Percentiles rank a stretch among this genome's conserved stretches.
Conservation (phyloP, 2,329 filamentous ascomycete genomes). For the Talaromyces sp. region DNA sequence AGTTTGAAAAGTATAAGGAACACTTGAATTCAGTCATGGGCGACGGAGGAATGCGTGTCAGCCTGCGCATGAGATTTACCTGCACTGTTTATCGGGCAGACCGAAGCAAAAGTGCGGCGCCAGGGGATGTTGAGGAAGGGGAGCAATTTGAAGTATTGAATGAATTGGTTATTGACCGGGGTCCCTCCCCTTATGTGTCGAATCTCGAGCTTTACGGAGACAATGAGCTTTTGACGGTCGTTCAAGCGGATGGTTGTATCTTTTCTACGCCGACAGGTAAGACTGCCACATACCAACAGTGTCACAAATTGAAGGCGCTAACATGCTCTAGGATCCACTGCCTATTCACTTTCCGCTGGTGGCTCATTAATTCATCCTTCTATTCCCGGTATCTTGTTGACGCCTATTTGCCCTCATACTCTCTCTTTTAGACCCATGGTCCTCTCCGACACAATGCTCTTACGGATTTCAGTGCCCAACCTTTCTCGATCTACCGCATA, state of each 20-base stretch:
- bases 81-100: constrained; percentile 86
- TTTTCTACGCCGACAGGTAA: constrained; percentile 88
- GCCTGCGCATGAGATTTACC: constrained; percentile 96
- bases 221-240: constrained; percentile 86
- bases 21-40: constrained; percentile 89
- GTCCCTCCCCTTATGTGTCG: constrained; percentile 93
- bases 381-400: constrained; percentile 92
- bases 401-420: constrained; percentile 95
- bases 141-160: constrained; percentile 98
- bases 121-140: constrained; percentile 69
- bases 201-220: constrained; percentile 96
- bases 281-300: neutral
- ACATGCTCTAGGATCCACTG: constrained; percentile 61
- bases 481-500: constrained; percentile 88
- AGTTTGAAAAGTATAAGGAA: constrained; percentile 82
- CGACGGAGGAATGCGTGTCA: constrained; percentile 91
- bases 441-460: constrained; percentile 85
- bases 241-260: constrained; percentile 96
- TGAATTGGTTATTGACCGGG: constrained; percentile 95
- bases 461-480: constrained; percentile 80
- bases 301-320: neutral
- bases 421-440: constrained; percentile 98
- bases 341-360: constrained; percentile 92
- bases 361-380: constrained; percentile 94
- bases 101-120: constrained; percentile 39